phyloP scores from a whole-genome alignment of 2,329 filamentous ascomycete genomes.

The Cryphonectria radicalis region DNA sequence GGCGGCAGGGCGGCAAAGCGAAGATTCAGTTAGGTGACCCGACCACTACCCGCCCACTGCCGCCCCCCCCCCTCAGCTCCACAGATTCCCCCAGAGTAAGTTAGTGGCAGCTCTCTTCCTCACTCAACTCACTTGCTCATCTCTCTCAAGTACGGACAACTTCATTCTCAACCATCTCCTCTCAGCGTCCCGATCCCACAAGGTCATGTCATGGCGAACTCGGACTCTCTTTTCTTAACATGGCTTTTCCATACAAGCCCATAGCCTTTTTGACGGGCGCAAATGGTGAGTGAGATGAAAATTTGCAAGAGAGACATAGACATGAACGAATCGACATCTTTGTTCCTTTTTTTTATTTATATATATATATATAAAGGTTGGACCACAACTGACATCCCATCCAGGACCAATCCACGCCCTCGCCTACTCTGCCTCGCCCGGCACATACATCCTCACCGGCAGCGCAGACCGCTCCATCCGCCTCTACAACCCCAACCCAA shows the following conservation, averaged over 20 bases:
- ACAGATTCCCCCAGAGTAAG: no score
- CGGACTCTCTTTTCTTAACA: conserved; percentile 30
- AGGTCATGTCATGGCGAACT: conserved; percentile 24
- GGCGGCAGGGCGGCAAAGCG: no score
- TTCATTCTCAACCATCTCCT: neutral
- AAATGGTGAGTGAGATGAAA: conserved; percentile 50
- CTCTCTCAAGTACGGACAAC: neutral
- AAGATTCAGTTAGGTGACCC: no score
- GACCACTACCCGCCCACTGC: no score
- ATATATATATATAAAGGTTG: no score
- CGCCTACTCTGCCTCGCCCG: conserved; percentile 72
- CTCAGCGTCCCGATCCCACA: neutral
- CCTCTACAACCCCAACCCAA: conserved; percentile 77
- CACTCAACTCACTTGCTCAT: neutral
- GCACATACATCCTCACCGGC: conserved; percentile 82
- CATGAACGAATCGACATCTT: neutral
- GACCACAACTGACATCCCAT: neutral
- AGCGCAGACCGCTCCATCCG: conserved; percentile 83
- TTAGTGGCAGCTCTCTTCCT: neutral
- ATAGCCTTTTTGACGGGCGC: conserved; percentile 62
- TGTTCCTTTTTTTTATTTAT: no score
- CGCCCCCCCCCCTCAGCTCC: no score
- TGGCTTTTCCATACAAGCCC: conserved; percentile 54
- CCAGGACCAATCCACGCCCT: conserved; percentile 73
- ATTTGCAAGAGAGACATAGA: neutral